phyloP scores from a whole-genome alignment of 495 filamentous ascomycete genomes.

The Aspergillus conjunctus region DNA sequence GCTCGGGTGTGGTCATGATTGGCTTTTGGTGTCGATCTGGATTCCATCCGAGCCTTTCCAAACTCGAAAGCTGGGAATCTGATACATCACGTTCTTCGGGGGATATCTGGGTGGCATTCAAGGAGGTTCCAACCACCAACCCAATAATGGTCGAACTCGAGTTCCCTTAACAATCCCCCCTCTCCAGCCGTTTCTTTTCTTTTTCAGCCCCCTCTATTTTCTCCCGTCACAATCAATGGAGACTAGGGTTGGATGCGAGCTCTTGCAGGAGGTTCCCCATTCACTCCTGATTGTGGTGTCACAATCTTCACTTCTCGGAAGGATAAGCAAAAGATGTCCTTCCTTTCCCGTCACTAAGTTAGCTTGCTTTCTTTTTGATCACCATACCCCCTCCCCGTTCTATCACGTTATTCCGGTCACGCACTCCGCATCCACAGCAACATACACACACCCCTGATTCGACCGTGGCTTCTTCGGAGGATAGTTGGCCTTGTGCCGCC shows the following conservation, averaged over 20 bases:
- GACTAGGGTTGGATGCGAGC: slow-evolving; percentile 2
- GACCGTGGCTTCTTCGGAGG: background rate
- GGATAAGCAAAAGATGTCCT: slow-evolving; percentile 1
- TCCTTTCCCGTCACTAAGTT: background rate
- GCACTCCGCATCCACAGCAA: background rate
- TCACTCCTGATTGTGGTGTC: background rate
- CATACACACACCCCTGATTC: background rate
- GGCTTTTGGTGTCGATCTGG: background rate
- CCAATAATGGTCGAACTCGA: background rate
- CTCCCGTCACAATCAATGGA: background rate
- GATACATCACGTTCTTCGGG: background rate
- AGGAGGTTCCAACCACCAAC: background rate
- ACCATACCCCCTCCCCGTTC: background rate
- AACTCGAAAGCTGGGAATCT: background rate
- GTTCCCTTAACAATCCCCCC: background rate
- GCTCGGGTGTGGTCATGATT: too few species aligned
- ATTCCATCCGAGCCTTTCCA: background rate
- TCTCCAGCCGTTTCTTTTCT: background rate
- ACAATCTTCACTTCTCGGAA: background rate
- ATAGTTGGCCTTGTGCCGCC: background rate
- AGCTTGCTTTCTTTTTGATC: background rate
- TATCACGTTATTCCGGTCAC: background rate
- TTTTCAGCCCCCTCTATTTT: background rate
- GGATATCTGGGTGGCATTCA: background rate
- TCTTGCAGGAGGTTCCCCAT: background rate